Base-by-base conservation (phyloP, 495 filamentous ascomycete genomes). In the Poronia punctata region DNA sequence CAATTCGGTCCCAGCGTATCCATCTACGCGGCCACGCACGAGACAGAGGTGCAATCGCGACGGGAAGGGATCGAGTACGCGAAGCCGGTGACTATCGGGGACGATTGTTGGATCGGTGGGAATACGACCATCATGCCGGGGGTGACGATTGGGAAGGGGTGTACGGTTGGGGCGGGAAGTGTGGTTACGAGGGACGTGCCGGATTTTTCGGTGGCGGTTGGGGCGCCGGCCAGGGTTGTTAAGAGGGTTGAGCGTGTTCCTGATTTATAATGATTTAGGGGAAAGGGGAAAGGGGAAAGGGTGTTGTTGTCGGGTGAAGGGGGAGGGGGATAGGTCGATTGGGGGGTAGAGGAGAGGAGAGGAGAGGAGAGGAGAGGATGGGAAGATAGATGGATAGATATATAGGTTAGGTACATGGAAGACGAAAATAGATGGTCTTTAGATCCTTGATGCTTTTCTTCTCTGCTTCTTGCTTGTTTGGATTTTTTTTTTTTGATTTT, bases 181-280 rank as follows among this genome's bases (percentile, higher is more conserved):
- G 56, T 76, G 8, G 72, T 78, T 20, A 69, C 66, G 0, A 70
- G 60, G 43, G 63, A 69, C 49, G 66, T 77, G 25, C 64, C 65
- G 5, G 49, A 55, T 0, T 67, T 54, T 34, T 55, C 57, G 19
- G 56, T 71, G 23, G 61, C 65, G 18, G 41, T 71, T 7, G 67
- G 71, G 11, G 52, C 53, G 11, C 64, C 65, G 9, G 65, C 62
- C 23, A 49, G 47, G 25, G 56, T 64, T 22, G 39, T 53, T 1
- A 67, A 63, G 56, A 72, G 60, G 28, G 60, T 71, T 23, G 47
- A 48, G 2, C 54, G 60, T 8, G 54, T 58, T 21, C 42, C 42
- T 15, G 42, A 45, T 7, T 21, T 45, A 27, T 42, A 12, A 42
- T 35, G 24, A 17, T n/a, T 9, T 16, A 18, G 6, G 24, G 2